A percentile compares a stretch with the other conserved stretches of the same genome.
Evolutionary conservation across 75 land plant species (phyloP).

Genomic region (Pinus tabuliformis): DNA sequence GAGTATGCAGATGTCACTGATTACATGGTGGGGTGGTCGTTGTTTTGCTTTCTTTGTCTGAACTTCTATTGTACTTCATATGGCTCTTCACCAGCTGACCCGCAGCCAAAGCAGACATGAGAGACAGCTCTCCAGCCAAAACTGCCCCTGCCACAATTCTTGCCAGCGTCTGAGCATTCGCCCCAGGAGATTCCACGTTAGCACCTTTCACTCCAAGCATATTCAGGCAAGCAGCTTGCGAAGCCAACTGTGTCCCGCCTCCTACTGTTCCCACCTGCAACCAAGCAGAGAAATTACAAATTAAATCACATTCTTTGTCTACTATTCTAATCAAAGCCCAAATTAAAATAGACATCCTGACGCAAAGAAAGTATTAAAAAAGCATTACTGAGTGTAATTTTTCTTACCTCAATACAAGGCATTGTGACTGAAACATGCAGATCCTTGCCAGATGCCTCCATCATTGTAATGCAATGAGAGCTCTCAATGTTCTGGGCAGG

Average conservation of each 20-base stretch:
- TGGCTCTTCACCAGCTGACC: slow-evolving; percentile 91
- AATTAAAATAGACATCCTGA: no score
- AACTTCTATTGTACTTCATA: slow-evolving; percentile 74
- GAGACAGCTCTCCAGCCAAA: slow-evolving; percentile 78
- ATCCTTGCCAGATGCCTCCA: no score
- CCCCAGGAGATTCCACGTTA: slow-evolving; percentile 52
- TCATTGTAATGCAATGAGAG: no score
- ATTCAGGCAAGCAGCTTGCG: slow-evolving; percentile 78
- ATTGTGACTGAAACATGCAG: no score
- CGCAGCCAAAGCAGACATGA: slow-evolving; percentile 55
- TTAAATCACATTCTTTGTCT: no score
- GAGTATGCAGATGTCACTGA: no score
- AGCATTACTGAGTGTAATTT: no score
- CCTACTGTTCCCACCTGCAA: slow-evolving; percentile 85
- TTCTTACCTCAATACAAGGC: no score
- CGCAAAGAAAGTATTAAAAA: slow-evolving; percentile 34
- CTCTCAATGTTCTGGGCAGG: no score
- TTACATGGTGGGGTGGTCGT: no score
- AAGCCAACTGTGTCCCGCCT: slow-evolving; percentile 82
- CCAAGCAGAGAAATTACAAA: neutral
- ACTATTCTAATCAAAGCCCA: no score
- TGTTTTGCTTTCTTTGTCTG: no score
- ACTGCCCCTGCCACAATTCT: slow-evolving; percentile 76
- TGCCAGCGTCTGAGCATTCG: slow-evolving; percentile 61
- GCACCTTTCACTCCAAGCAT: slow-evolving; percentile 35